A percentile compares a stretch with the other conserved stretches of the same genome.
These are phyloP conservation scores for Ogataea minuta DNA, from an alignment of 805 yeast genomes.

Conservation along the genomic window DNA sequence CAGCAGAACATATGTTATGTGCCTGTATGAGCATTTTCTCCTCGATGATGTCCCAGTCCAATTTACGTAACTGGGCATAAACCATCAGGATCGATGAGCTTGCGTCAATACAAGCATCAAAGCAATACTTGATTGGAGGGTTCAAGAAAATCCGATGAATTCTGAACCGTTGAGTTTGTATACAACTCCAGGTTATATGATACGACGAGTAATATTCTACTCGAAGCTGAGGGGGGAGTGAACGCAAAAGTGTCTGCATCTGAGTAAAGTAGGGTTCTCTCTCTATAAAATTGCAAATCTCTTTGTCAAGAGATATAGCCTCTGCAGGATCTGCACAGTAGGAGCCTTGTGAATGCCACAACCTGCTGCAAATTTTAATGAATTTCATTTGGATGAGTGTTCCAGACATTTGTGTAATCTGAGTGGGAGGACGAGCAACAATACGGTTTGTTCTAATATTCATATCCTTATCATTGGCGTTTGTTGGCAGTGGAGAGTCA, in stretches of 20 bases:
- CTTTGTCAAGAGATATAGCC: slow-evolving; percentile 10
- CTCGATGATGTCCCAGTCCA: slow-evolving; percentile 22
- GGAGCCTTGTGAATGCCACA: slow-evolving; percentile 15
- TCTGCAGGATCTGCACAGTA: slow-evolving; percentile 3
- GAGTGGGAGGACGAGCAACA: slow-evolving; percentile 6
- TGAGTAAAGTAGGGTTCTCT: slow-evolving; percentile 9
- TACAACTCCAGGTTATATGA: slow-evolving; percentile 15
- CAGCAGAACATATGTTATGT: slow-evolving; percentile 34
- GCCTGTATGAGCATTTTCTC: slow-evolving; percentile 32
- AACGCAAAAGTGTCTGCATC: slow-evolving; percentile 17
- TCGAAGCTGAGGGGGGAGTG: slow-evolving; percentile 15
- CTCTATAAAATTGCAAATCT: slow-evolving; percentile 6
- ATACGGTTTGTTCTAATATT: slow-evolving; percentile 20
- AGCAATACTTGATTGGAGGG: slow-evolving; percentile 20
- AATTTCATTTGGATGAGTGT: slow-evolving; percentile 15
- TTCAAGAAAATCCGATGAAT: slow-evolving; percentile 11
- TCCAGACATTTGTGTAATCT: slow-evolving; percentile 23
- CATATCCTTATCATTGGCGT: slow-evolving; percentile 32
- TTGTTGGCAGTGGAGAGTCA: slow-evolving; percentile 34
- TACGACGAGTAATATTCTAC: slow-evolving; percentile 3
- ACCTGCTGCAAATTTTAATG: slow-evolving; percentile 20
- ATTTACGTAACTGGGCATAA: slow-evolving; percentile 26
- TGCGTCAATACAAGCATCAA: slow-evolving; percentile 28
- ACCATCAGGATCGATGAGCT: slow-evolving; percentile 29
- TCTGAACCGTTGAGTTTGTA: slow-evolving; percentile 12